Base-by-base conservation (phyloP, 257 asterid species). In the Dorcoceras hygrometricum region DNA sequence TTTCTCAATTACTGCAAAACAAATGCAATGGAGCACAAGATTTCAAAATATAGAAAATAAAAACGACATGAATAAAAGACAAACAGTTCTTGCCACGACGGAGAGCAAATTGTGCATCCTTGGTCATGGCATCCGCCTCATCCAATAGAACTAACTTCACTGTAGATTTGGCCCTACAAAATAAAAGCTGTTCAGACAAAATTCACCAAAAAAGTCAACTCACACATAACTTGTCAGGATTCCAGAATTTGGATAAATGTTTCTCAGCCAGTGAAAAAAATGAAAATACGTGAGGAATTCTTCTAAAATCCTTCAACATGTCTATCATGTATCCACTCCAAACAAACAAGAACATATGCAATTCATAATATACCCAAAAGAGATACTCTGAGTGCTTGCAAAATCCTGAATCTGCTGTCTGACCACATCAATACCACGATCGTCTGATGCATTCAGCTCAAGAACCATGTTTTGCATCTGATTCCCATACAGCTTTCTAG, bases 41-140 rank as follows among this genome's bases (percentile, higher is more conserved):
- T 19, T 20, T 43, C 63, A 56, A 23, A 23, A 51, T 24, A 62
- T 46, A 51, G 26, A 9, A 8, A 56, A 65, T 7, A 11, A 53
- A 63, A 76, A 61, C 62, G 46, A 4, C 6, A 24, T 32, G 23
- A 66, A 55, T 25, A n/a, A 39, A 31, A 34, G 22, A 63, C 50
- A 74, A 32, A 53, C 53, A 32, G 19, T 65, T 59, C 83, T 76
- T 84, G 86, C 99, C 99, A 90, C 99, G 85, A 8, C 99, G 99
- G 26, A 94, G 83, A 68, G 99, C 96, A 71, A 90, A 88, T 73
- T 94, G 97, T 62, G 99, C 99, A 77, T 94, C 99, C 86, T 94
- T 94, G 62, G 97, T 94, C 99, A 94, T 94, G 65, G 99, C 99
- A 87, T 94, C 99, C 69, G 97, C 83, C 79, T 94, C 99, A 57